These are phyloP conservation scores for Carex cristatella DNA, from an alignment of 176 grass and related monocot genomes.

Conservation along the genomic window DNA sequence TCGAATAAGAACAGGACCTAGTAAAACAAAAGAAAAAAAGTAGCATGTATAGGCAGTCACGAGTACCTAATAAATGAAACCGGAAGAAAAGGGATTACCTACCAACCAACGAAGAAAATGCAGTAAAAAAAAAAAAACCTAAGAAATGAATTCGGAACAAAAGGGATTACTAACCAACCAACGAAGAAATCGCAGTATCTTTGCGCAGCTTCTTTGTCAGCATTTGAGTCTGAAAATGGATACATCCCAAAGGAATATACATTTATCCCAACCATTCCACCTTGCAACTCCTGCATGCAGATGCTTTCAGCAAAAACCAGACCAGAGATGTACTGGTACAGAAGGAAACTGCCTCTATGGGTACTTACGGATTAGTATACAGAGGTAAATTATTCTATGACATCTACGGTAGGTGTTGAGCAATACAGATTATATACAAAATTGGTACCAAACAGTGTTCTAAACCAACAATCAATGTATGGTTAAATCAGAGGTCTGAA, in stretches of 20 bases:
- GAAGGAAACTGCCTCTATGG: neutral
- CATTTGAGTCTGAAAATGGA: conserved; percentile 34
- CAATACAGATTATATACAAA: neutral
- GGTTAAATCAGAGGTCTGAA: neutral
- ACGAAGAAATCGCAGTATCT: conserved; percentile 24
- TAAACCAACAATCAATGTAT: neutral
- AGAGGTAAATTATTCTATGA: neutral
- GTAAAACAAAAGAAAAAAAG: neutral
- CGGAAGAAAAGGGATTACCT: too few relatives aligned
- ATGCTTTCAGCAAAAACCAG: neutral
- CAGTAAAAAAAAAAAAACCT: neutral
- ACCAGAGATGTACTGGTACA: neutral
- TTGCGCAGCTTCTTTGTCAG: conserved; percentile 35
- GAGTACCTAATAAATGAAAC: neutral
- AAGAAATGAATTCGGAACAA: neutral
- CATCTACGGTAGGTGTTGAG: neutral
- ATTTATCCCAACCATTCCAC: conserved; percentile 45
- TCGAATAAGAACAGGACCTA: neutral
- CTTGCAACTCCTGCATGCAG: conserved; percentile 31
- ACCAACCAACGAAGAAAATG: too few relatives aligned
- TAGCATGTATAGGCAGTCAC: neutral
- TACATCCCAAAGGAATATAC: conserved; percentile 40
- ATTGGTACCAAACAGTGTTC: neutral
- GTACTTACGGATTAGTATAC: neutral
- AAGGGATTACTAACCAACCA: conserved; percentile 39